These are phyloP conservation scores for Ustilago trichophora DNA, from an alignment of 1,284 basidiomycete species.

Conservation along the genomic window DNA sequence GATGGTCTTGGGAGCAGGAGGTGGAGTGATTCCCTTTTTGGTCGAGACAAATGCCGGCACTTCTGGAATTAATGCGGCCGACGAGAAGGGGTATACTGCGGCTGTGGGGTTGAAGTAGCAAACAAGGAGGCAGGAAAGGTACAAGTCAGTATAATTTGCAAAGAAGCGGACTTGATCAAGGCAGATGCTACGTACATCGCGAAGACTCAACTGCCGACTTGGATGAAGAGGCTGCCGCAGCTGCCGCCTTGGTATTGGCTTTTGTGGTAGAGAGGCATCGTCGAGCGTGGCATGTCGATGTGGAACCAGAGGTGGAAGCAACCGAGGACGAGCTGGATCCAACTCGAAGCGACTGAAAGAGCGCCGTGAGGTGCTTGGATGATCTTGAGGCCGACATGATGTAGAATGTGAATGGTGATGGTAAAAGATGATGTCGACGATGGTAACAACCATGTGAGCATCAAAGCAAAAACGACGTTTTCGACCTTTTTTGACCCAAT, in stretches of 20 bases:
- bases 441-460: no score
- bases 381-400: constrained; percentile 25
- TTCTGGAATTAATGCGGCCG: constrained; percentile 41
- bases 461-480: no score
- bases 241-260: neutral
- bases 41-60: constrained; percentile 34
- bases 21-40: constrained; percentile 35
- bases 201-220: constrained; percentile 10
- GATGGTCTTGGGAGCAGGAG: constrained; percentile 39
- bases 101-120: no score
- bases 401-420: neutral
- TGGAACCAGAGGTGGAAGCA: constrained; percentile 9
- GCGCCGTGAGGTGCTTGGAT: constrained; percentile 20
- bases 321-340: constrained; percentile 8
- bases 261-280: constrained; percentile 34
- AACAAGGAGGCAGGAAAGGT: no score
- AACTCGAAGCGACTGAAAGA: constrained; percentile 36
- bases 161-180: no score
- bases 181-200: constrained; percentile 32
- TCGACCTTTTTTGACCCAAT: no score
- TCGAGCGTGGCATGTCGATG: no score
- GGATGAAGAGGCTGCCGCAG: neutral
- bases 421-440: no score
- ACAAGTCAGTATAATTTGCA: no score
- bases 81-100: constrained; percentile 49